Base-by-base conservation (phyloP, 1,284 basidiomycete species). In the Melampsora americana region DNA sequence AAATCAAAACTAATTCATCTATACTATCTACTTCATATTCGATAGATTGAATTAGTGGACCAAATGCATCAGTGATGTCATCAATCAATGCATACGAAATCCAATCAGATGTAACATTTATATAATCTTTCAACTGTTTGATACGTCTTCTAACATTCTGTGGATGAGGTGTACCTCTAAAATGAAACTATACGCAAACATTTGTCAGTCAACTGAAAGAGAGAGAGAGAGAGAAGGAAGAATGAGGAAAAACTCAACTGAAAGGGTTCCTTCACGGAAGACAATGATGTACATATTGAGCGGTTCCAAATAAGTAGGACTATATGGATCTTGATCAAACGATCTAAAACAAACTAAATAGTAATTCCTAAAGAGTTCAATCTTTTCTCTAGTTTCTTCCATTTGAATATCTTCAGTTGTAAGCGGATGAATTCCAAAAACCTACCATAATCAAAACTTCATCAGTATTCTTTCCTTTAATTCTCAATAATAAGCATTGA, bases 241-340 rank as follows among this genome's bases (percentile, higher is more conserved):
- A 61, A 69, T 26, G 61, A n/a, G 59, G 26, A 4, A 48, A 42
- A 73, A 4, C 85, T 90, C 80, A 80, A 93, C 90, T 32, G 93
- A 95, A 61, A 97, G 85, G 2, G 90, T 98, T n/a, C 96, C 96
- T 83, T 99, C 95, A 53, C 96, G 88, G 85, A 99, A 98, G 56
- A 99, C 96, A 81, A 99, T 92, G 81, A 99, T 96, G 85, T 99
- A 99, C 94, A 98, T 98, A 85, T 99, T 99, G 78, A 99, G 86
- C 39, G 96, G 96, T 83, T 99, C 95, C 69, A 99, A 89, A 83
- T 99, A 92, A 0, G 94, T 99, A 11, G 95, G 94, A 80, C 92
- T 94, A 85, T 98, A 98, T 18, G 90, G 92, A 83, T 99, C 95
- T 85, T 99, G 96, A 84, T 99, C 96, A 85, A 99, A 99, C 78